A percentile compares a stretch with the other conserved stretches of the same genome.
Evolutionary conservation across 495 filamentous ascomycete genomes (phyloP).

Genomic region (Trichocladium antarcticum): DNA sequence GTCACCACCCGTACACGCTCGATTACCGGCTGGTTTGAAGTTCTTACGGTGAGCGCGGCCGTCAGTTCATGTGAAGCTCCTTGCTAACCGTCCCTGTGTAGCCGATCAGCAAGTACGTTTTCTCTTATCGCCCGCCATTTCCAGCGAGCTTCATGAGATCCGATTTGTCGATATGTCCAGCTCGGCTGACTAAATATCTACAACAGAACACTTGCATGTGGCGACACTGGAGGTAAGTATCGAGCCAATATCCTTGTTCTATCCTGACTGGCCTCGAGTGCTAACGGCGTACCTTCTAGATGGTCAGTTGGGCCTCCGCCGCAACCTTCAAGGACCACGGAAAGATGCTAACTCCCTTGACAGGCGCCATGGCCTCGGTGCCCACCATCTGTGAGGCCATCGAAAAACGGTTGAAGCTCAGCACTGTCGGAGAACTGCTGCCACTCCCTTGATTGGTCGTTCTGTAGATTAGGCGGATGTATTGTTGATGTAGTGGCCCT

Average conservation of each 20-base stretch:
- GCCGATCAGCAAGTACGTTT: slow-evolving; percentile 21
- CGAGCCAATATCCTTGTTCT: background rate
- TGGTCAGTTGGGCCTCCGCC: background rate
- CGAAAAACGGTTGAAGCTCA: slow-evolving; percentile 35
- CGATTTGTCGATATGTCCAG: too few species aligned
- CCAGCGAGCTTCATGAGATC: background rate
- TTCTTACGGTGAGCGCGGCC: slow-evolving; percentile 42
- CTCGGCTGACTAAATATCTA: background rate
- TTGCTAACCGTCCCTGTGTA: background rate
- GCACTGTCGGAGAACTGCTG: background rate
- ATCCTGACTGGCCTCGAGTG: background rate
- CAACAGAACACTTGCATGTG: slow-evolving; percentile 24
- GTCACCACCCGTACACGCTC: slow-evolving; percentile 26
- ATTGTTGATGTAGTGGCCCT: too few species aligned
- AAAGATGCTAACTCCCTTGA: background rate
- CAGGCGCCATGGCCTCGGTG: slow-evolving; percentile 73
- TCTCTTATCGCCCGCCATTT: background rate
- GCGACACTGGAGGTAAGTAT: slow-evolving; percentile 25
- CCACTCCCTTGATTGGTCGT: too few species aligned
- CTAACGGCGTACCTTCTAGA: background rate
- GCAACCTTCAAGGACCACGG: background rate
- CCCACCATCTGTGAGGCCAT: slow-evolving; percentile 61
- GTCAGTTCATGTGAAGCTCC: background rate
- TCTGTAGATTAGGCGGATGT: too few species aligned
- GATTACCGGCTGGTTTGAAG: slow-evolving; percentile 57